These are phyloP conservation scores for Trametes villosa DNA, from an alignment of 768 basidiomycete species.

Conservation along the genomic window DNA sequence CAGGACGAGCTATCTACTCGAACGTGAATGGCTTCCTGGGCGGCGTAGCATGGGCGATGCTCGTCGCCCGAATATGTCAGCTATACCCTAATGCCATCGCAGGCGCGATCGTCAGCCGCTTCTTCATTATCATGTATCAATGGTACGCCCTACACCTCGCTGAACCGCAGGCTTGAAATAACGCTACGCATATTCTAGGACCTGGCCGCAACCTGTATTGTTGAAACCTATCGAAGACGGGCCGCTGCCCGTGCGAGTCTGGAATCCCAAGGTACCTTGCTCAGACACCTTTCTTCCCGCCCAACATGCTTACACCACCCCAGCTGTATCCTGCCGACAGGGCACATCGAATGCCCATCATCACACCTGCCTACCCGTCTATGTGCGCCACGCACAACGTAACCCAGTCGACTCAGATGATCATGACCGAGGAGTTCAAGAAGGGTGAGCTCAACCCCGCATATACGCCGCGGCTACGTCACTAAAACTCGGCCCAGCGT, in stretches of 20 bases:
- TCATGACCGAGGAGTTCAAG: conserved; percentile 95
- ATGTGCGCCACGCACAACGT: conserved; percentile 99
- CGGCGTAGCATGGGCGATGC: conserved; percentile 98
- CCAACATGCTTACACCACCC: background rate
- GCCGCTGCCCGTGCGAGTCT: conserved; percentile 89
- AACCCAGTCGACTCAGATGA: conserved; percentile 91
- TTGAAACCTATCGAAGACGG: conserved; percentile 97
- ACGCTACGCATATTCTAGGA: no score
- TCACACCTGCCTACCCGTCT: conserved; percentile 97
- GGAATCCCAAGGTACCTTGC: conserved; percentile 87
- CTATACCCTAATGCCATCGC: conserved; percentile 94
- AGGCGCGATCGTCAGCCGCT: conserved; percentile 94
- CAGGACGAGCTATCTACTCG: conserved; percentile 95
- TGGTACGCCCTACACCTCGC: conserved; percentile 59
- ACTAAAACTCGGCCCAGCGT: conserved; percentile 52
- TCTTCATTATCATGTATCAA: conserved; percentile 98
- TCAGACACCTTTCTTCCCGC: background rate
- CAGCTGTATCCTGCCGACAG: conserved; percentile 90
- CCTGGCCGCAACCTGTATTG: conserved; percentile 98
- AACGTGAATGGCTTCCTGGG: conserved; percentile 98
- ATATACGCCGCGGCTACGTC: conserved; percentile 11
- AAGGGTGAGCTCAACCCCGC: conserved; percentile 56
- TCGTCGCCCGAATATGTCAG: conserved; percentile 99
- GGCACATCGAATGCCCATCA: conserved; percentile 98
- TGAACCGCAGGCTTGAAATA: background rate